Evolutionary conservation across 805 yeast species (phyloP), one percentile per base, ranked within the genome.

Genomic region (Henningerozyma blattae): DNA sequence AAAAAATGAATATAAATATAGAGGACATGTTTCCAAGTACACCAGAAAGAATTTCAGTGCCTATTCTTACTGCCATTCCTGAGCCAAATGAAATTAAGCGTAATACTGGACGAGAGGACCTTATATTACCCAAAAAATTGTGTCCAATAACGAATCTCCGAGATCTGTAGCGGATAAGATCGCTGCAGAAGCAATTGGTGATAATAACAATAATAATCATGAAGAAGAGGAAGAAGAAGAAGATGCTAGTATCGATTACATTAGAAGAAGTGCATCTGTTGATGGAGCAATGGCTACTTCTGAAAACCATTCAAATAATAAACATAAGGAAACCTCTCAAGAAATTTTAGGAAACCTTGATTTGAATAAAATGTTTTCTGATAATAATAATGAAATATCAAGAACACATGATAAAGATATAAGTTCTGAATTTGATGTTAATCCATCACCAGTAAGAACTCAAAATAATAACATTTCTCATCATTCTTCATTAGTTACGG

Each of bases 261-360:
- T 34, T 14, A 31, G 24, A 18, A 34, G 40, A 26, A 28, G 40
- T 10, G n/a, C n/a, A n/a, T n/a, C n/a, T n/a, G n/a, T n/a, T n/a
- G 29, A 30, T 14, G 22, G 13, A 14, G 7, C 22, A 20, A 10
- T 12, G n/a, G 15, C 2, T 24, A 27, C 25, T 4, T 30, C 27
- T 27, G 26, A 16, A n/a, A n/a, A n/a, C n/a, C n/a, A n/a, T n/a
- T n/a, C n/a, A n/a, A 25, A n/a, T 3, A 24, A 19, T 19, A 18
- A 9, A 17, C 18, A 31, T 19, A n/a, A 15, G 4, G 26, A 32
- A 4, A 30, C 31, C 8, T 32, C 13, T 7, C 25, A 27, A n/a
- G 38, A 33, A 16, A 39, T 40, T 8, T 30, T 49, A 17, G 49
- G 46, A 31, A 38, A 41, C 26, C 33, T 46, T 15, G 50, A 49